Conservation (phyloP, 1,284 basidiomycete species). For the Chondrostereum purpureum region DNA sequence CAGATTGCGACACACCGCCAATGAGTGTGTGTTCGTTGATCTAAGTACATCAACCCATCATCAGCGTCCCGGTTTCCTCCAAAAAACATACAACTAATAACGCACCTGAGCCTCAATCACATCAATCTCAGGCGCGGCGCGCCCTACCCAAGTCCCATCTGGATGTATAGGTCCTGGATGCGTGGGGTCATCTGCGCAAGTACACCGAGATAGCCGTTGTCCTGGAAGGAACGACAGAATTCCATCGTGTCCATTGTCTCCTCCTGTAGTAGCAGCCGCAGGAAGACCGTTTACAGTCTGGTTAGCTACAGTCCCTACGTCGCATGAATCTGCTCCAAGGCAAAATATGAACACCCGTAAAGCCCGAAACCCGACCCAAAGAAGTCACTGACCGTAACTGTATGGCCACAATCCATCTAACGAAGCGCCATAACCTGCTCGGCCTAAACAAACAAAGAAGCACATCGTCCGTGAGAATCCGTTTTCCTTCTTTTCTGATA, state of each 20-base stretch:
- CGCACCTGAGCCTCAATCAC: constrained; percentile 40
- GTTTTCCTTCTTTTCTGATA: not conserved
- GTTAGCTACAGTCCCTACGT: constrained; percentile 56
- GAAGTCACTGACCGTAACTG: constrained; percentile 12
- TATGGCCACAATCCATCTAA: constrained; percentile 18
- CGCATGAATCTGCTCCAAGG: constrained; percentile 12
- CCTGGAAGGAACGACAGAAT: constrained; percentile 46
- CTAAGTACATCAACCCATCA: constrained; percentile 18
- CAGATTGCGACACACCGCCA: constrained; percentile 44
- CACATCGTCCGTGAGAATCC: not conserved
- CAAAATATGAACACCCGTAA: not conserved
- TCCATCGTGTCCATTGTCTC: constrained; percentile 25
- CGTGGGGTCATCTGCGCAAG: constrained; percentile 45
- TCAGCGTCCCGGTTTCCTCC: not conserved
- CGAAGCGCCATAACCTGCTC: constrained; percentile 18
- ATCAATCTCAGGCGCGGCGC: constrained; percentile 61
- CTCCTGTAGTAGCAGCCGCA: constrained; percentile 25
- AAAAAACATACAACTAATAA: constrained; percentile 2
- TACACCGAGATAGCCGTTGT: constrained; percentile 58
- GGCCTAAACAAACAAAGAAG: constrained; percentile 35
- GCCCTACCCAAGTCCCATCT: constrained; percentile 45
- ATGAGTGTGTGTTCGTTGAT: constrained; percentile 27
- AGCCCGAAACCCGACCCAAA: not conserved
- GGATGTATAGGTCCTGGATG: constrained; percentile 52
- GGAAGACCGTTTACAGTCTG: constrained; percentile 32